Evolutionary conservation across 108 stramenopile species (phyloP).

Genomic region (Skeletonema potamos): DNA sequence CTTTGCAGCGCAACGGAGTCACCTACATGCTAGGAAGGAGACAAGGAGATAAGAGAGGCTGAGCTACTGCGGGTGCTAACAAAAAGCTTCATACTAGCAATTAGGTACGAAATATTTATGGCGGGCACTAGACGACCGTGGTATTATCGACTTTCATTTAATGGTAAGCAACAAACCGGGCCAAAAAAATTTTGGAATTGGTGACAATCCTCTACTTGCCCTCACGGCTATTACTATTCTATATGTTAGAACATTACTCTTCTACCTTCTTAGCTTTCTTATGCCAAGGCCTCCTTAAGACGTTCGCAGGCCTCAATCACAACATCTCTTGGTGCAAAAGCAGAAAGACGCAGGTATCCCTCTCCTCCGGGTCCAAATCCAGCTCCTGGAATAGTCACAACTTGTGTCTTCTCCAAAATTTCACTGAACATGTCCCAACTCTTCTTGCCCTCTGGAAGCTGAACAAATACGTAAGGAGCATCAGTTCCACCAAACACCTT

Average conservation of each 20-base stretch:
- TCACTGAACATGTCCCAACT: conserved; percentile 93
- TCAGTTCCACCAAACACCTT: conserved; percentile 91
- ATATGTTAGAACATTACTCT: not conserved
- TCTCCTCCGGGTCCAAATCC: conserved; percentile 98
- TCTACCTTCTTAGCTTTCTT: not conserved
- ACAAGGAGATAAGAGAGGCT: too few species aligned
- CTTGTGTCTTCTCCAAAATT: conserved; percentile 95
- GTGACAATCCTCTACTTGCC: not conserved
- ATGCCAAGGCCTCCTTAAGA: conserved; percentile 71
- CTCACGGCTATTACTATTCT: not conserved
- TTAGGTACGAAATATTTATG: too few species aligned
- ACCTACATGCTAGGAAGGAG: too few species aligned
- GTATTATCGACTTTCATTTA: too few species aligned
- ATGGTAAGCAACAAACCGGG: too few species aligned
- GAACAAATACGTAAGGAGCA: conserved; percentile 95
- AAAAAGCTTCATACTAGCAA: too few species aligned
- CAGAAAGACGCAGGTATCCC: conserved; percentile 92
- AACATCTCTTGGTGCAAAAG: conserved; percentile 90
- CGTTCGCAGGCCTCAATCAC: conserved; percentile 90
- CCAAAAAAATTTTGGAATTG: too few species aligned
- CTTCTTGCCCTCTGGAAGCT: conserved; percentile 83
- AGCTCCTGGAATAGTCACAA: conserved; percentile 97
- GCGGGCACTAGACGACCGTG: too few species aligned
- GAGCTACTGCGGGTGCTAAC: too few species aligned
- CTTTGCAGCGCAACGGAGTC: too few species aligned